A percentile compares a stretch with the other conserved stretches of the same genome.
Evolutionary conservation across 192 early-diverging fungal genomes (phyloP).

Genomic region (Physocladia obscura): DNA sequence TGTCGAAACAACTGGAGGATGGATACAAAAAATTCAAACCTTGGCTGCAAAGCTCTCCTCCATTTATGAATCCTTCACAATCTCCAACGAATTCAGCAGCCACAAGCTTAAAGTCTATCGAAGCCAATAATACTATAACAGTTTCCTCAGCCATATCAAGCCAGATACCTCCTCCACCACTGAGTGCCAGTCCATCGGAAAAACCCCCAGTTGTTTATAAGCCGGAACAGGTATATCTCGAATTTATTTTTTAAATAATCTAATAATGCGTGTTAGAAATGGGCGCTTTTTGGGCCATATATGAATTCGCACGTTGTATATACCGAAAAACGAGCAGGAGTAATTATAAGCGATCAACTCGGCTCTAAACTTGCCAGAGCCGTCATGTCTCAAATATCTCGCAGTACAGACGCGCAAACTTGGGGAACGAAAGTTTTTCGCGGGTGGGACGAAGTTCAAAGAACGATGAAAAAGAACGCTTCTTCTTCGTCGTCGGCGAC

Average conservation of each 20-base stretch:
- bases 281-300: conserved; percentile 77
- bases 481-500: not conserved
- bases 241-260: not conserved
- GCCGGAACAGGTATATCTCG: conserved; percentile 21
- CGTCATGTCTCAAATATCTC: conserved; percentile 57
- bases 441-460: conserved; percentile 74
- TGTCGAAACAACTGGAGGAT: conserved; percentile 76
- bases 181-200: not conserved
- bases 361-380: conserved; percentile 61
- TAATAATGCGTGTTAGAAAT: conserved; percentile 43
- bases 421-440: conserved; percentile 71
- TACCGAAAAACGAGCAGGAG: conserved; percentile 61
- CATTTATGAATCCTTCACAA: not conserved
- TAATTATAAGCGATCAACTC: conserved; percentile 62
- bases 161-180: not conserved
- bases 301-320: conserved; percentile 75
- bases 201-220: conserved; percentile 2
- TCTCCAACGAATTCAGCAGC: not conserved
- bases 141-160: not conserved
- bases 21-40: conserved; percentile 73
- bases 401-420: conserved; percentile 7
- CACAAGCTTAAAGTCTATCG: conserved; percentile 2
- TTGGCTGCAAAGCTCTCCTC: conserved; percentile 38
- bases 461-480: conserved; percentile 37
- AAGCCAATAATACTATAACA: conserved; percentile 8